Base-by-base conservation (phyloP, 306 rosid species). In the Prunus mongolica region DNA sequence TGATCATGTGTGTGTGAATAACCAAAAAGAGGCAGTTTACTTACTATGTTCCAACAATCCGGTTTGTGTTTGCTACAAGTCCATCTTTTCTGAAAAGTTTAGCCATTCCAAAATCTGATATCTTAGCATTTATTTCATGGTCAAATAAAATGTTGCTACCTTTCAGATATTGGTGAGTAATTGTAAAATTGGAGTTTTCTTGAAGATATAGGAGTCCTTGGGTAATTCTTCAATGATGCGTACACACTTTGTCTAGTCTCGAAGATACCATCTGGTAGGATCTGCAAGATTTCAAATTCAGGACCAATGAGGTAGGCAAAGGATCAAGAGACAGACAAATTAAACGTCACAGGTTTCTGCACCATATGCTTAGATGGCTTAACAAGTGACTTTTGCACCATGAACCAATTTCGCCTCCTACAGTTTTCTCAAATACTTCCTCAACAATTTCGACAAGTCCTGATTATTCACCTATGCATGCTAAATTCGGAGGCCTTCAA, bases 151-250 rank as follows among this genome's bases (percentile, higher is more conserved):
- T 80, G 60, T 91, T 91, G 63, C 94, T 86, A 10, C 90, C 83
- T 81, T 91, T 91, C 20, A 91, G 74, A 80, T 91, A 91, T 19
- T 91, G 69, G 32, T 91, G 94, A 75, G 88, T 85, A 56, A 91
- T 84, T 6, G 89, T 91, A 51, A 86, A 78, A 65, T 90, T 88
- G n/a, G 97, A 91, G 78, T 89, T 81, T 64, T 91, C 92, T 72
- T 89, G 93, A 66, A 89, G 95, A 80, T 91, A 91, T 22, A 89
- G 80, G 83, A 91, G 93, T 38, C 91, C 94, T 73, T 89, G 95
- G 72, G 79, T 87, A 61, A 91, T 58, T 19, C 95, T 77, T 87
- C 89, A 38, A 91, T 88, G 55, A 89, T 84, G 41, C 84, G 84
- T 19, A 86, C 87, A 55, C 89, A 79, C 60, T 72, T 83, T 54